Base-by-base conservation (phyloP, 208 protist species). In the Naegleria gruberi region DNA sequence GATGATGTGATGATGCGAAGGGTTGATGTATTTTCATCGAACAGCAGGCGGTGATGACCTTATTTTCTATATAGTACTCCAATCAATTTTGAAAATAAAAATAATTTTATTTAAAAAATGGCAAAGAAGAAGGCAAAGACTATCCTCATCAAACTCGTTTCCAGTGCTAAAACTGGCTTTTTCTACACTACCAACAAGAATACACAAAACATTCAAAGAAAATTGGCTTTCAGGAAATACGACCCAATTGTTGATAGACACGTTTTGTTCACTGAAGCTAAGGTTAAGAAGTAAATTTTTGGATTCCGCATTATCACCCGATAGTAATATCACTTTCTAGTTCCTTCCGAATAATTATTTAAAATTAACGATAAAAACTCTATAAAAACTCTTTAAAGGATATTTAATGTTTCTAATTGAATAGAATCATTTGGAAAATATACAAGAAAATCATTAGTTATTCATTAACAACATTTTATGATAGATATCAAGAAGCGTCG, bases 171-270 rank as follows among this genome's bases (percentile, higher is more conserved):
- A 40, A 40, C 87, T 30, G 87, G 87, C 17, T 90, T 90, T 23
- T 90, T 90, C 47, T 90, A 90, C 45, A 84, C 81, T 10, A 90
- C 87, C 34, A 74, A 8, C 5, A 90, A 90, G 30, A 90, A 90
- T 73, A 82, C 87, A 41, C 87, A 57, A 87, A 46, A 55, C 19
- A 55, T 74, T 74, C 46, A 45, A 10, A 88, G 55, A 84, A 90
- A 90, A 40, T 46, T 84, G 4, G 17, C 73, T 89, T 81, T 81
- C 15, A 83, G 43, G 23, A 90, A 90, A 89, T 85, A 89, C n/a
- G 89, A 90, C 57, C 89, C 89, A 5, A 47, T 90, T 17, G 41
- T 84, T 17, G 10, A 89, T 40, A 47, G 83, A 90, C 55, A 90
- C 40, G 65, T 90, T 5, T 34, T 90, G 82, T 90, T 90, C 47